Evolutionary conservation across 2,329 filamentous ascomycete species (phyloP).

Genomic region (Aschersonia sp.): DNA sequence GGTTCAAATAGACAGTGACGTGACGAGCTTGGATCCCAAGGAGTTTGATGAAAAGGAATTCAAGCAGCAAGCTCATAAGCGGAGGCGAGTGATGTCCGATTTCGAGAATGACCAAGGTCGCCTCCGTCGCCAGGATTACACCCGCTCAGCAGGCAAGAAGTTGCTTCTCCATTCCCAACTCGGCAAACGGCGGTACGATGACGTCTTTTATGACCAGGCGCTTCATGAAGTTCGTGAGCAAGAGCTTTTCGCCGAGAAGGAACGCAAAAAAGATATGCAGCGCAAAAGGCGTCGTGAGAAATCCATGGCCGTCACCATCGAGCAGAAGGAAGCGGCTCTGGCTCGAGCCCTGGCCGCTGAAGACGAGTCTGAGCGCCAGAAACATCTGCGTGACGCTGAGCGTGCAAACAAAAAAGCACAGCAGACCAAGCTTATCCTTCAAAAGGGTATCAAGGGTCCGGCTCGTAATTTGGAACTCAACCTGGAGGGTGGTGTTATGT

Average conservation of each 20-base stretch:
- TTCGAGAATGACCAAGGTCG: slow-evolving; percentile 51
- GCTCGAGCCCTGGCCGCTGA: slow-evolving; percentile 64
- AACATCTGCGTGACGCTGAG: slow-evolving; percentile 72
- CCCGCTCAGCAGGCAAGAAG: slow-evolving; percentile 40
- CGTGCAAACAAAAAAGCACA: slow-evolving; percentile 86
- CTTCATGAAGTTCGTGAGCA: slow-evolving; percentile 78
- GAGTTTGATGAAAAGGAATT: slow-evolving; percentile 32
- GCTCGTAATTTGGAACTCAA: slow-evolving; percentile 60
- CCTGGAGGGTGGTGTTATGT: slow-evolving; percentile 72
- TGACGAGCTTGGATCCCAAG: slow-evolving; percentile 24
- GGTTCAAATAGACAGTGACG: slow-evolving; percentile 31
- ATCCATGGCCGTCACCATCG: slow-evolving; percentile 84
- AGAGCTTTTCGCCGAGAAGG: slow-evolving; percentile 88
- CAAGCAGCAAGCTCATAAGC: slow-evolving; percentile 48
- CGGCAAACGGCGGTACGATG: slow-evolving; percentile 63
- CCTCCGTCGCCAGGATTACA: slow-evolving; percentile 45
- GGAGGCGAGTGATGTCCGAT: slow-evolving; percentile 50
- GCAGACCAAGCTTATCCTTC: slow-evolving; percentile 75
- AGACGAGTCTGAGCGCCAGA: slow-evolving; percentile 70
- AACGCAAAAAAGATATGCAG: slow-evolving; percentile 99
- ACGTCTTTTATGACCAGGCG: slow-evolving; percentile 66
- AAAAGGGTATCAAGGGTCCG: slow-evolving; percentile 72
- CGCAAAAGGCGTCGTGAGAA: slow-evolving; percentile 91
- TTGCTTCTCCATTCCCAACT: slow-evolving; percentile 54
- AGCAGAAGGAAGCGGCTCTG: slow-evolving; percentile 74